These are phyloP conservation scores for Ophiostoma triangulosporum DNA, from an alignment of 2,329 filamentous ascomycete species.

Conservation along the genomic window DNA sequence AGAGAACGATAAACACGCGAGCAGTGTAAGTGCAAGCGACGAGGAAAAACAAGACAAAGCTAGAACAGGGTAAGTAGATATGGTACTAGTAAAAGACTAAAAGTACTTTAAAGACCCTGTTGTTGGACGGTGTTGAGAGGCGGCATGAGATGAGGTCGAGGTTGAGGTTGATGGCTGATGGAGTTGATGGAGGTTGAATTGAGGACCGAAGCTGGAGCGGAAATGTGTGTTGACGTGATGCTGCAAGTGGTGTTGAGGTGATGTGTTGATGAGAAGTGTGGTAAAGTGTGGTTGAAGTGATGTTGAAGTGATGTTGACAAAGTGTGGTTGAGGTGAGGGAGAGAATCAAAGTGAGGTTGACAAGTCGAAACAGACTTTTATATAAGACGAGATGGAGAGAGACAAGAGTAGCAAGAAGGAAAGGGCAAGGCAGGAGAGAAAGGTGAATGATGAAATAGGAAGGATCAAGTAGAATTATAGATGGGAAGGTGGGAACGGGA, in stretches of 20 bases:
- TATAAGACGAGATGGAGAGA: neutral
- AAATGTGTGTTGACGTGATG: neutral
- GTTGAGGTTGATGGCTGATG: no score
- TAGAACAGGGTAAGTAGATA: neutral
- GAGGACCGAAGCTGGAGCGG: neutral
- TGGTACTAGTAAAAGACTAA: neutral
- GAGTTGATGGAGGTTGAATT: neutral
- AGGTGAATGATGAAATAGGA: neutral
- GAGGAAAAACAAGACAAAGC: neutral
- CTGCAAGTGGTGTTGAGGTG: neutral
- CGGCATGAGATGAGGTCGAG: neutral
- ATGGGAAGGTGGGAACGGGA: neutral
- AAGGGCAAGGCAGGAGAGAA: neutral
- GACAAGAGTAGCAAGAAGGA: neutral
- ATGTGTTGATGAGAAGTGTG: neutral
- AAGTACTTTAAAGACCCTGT: neutral
- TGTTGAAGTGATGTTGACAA: neutral
- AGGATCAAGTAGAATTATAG: neutral
- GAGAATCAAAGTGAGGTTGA: neutral
- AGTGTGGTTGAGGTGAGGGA: neutral
- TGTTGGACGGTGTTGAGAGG: neutral
- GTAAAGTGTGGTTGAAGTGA: neutral
- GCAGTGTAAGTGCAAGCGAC: conserved; percentile 9
- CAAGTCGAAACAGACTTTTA: neutral
- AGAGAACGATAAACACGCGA: conserved; percentile 5